Conservation (phyloP, 352 stramenopile genomes). For the Phytophthora capsici region DNA sequence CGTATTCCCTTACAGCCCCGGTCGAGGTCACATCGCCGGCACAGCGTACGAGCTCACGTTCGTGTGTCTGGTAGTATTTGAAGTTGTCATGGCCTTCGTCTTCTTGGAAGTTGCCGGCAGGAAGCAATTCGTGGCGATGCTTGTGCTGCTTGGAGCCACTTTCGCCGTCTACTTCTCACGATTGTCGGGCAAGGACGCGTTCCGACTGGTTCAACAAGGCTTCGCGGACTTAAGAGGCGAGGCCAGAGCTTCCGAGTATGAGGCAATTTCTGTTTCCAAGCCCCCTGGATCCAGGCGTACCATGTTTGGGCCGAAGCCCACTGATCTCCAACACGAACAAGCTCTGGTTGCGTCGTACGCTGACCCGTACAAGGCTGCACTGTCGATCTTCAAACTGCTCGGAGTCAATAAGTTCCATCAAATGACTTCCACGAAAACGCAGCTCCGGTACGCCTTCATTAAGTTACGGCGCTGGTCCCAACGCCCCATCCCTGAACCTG, state of each 20-base stretch:
- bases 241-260: slow-evolving; percentile 13
- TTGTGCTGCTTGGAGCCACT: slow-evolving; percentile 58
- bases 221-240: slow-evolving; percentile 38
- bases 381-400: slow-evolving; percentile 76
- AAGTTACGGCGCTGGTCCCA: slow-evolving; percentile 58
- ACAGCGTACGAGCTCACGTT: slow-evolving; percentile 73
- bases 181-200: slow-evolving; percentile 45
- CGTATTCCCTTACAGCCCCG: slow-evolving; percentile 71
- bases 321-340: slow-evolving; percentile 48
- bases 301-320: slow-evolving; percentile 47
- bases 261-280: slow-evolving; percentile 29
- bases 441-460: slow-evolving; percentile 71
- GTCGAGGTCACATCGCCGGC: slow-evolving; percentile 67
- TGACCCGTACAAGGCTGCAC: slow-evolving; percentile 78
- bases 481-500: slow-evolving; percentile 23
- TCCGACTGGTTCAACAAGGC: slow-evolving; percentile 43
- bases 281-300: slow-evolving; percentile 31
- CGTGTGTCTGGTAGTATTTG: slow-evolving; percentile 71
- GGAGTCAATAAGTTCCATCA: slow-evolving; percentile 73
- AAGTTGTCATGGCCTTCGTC: slow-evolving; percentile 78
- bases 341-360: slow-evolving; percentile 57
- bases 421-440: slow-evolving; percentile 64
- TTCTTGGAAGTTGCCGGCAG: slow-evolving; percentile 67
- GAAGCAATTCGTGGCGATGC: slow-evolving; percentile 63
- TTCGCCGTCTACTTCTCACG: slow-evolving; percentile 59